A percentile compares a stretch with the other conserved stretches of the same genome.
Evolutionary conservation across 331 rosid species (phyloP).

Genomic region (Erythrophleum ivorense): DNA sequence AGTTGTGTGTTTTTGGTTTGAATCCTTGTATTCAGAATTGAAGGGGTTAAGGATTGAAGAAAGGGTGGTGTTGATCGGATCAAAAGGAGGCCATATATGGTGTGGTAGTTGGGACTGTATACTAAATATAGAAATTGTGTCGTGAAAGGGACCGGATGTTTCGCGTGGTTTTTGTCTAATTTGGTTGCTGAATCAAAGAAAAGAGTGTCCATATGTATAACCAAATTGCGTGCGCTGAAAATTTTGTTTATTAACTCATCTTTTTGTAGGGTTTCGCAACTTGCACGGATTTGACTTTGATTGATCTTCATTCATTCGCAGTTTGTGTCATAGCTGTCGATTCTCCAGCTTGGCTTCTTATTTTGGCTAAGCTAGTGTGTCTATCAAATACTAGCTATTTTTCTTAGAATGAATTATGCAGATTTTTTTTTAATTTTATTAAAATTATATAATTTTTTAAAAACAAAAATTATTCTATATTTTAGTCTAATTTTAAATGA

Average conservation of each 20-base stretch:
- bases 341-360: not conserved
- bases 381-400: too few species aligned
- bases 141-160: conserved; percentile 40
- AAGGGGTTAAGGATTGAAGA: not conserved
- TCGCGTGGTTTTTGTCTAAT: conserved; percentile 28
- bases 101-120: conserved; percentile 19
- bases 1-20: not conserved
- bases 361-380: not conserved
- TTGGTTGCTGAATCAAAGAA: conserved; percentile 21
- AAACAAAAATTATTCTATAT: too few species aligned
- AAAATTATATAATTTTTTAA: too few species aligned
- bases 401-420: too few species aligned
- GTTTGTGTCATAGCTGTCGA: not conserved
- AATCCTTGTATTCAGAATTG: not conserved
- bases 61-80: not conserved
- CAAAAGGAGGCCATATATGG: conserved; percentile 22
- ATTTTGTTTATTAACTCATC: conserved; percentile 32
- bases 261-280: conserved; percentile 48
- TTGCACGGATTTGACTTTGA: conserved; percentile 41
- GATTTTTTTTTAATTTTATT: too few species aligned
- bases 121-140: conserved; percentile 51
- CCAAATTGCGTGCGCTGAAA: conserved; percentile 45
- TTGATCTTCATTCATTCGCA: not conserved
- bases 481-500: too few species aligned
- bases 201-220: conserved; percentile 4